These are phyloP conservation scores for Kluyveromyces starmeri DNA, from an alignment of 805 yeast species.

Conservation along the genomic window DNA sequence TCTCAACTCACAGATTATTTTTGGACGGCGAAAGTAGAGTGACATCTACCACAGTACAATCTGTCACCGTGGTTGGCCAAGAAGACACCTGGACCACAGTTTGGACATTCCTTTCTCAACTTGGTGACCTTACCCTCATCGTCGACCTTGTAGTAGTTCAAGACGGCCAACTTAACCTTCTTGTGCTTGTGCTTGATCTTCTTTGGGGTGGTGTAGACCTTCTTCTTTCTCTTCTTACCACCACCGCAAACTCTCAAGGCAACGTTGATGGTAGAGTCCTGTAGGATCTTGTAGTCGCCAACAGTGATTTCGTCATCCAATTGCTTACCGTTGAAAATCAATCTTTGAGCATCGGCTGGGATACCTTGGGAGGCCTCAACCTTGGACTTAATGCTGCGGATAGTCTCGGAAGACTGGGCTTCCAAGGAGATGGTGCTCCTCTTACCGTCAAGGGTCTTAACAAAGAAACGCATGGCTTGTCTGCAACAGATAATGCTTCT, in stretches of 20 bases:
- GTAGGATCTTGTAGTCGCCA: slow-evolving; percentile 96
- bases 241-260: slow-evolving; percentile 98
- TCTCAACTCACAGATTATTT: slow-evolving; percentile 1
- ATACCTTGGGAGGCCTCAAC: slow-evolving; percentile 97
- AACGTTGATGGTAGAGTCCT: slow-evolving; percentile 93
- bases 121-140: slow-evolving; percentile 97
- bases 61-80: slow-evolving; percentile 98
- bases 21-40: slow-evolving; percentile 57
- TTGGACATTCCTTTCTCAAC: slow-evolving; percentile 97
- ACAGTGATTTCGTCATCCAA: slow-evolving; percentile 94
- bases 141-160: slow-evolving; percentile 98
- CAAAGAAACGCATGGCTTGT: slow-evolving; percentile 88
- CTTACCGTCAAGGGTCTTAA: slow-evolving; percentile 99
- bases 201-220: slow-evolving; percentile 99
- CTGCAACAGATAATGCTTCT: slow-evolving; percentile 38
- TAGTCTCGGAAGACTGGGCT: slow-evolving; percentile 96
- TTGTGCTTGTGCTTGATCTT: slow-evolving; percentile 99
- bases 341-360: slow-evolving; percentile 96
- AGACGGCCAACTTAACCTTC: slow-evolving; percentile 98
- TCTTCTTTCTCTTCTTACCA: slow-evolving; percentile 99
- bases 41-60: slow-evolving; percentile 99
- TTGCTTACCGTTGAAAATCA: slow-evolving; percentile 96
- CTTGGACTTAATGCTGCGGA: slow-evolving; percentile 93
- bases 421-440: slow-evolving; percentile 97
- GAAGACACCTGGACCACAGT: slow-evolving; percentile 99